phyloP scores from a whole-genome alignment of 805 yeast genomes.

The Schwanniomyces polymorphus region DNA sequence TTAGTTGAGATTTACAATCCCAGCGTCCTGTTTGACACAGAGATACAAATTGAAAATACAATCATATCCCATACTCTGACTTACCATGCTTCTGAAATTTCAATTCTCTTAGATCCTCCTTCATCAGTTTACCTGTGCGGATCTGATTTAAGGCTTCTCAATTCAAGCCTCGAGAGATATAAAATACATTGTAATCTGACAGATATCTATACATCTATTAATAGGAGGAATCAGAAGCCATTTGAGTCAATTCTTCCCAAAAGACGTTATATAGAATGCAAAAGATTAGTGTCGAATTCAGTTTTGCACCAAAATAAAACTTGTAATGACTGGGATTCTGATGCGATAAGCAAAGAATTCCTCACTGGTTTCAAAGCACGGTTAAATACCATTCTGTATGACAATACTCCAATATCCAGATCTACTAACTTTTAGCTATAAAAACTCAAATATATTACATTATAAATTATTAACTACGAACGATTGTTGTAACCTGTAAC shows the following conservation, averaged over 20 bases:
- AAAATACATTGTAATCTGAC: background rate
- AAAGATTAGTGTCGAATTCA: background rate
- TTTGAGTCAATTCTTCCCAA: background rate
- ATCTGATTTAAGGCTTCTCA: background rate
- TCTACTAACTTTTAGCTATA: constrained; percentile 1
- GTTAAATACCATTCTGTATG: background rate
- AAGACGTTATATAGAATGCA: background rate
- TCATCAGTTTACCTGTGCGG: background rate
- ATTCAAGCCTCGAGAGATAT: background rate
- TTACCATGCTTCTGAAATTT: background rate
- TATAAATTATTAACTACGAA: background rate
- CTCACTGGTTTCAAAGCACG: background rate
- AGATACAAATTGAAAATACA: too few relatives aligned
- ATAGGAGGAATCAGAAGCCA: background rate
- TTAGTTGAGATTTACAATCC: background rate
- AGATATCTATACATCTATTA: background rate
- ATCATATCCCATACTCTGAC: too few relatives aligned
- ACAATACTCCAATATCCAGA: constrained; percentile 4
- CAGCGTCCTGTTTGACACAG: too few relatives aligned
- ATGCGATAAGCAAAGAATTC: background rate
- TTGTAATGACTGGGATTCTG: background rate
- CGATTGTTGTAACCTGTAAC: constrained; percentile 25
- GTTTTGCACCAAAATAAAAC: background rate
- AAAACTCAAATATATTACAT: background rate
- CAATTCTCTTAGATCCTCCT: background rate